Evolutionary conservation across 257 asterid genomes (phyloP).

Genomic region (Nicotiana obtusifolia): DNA sequence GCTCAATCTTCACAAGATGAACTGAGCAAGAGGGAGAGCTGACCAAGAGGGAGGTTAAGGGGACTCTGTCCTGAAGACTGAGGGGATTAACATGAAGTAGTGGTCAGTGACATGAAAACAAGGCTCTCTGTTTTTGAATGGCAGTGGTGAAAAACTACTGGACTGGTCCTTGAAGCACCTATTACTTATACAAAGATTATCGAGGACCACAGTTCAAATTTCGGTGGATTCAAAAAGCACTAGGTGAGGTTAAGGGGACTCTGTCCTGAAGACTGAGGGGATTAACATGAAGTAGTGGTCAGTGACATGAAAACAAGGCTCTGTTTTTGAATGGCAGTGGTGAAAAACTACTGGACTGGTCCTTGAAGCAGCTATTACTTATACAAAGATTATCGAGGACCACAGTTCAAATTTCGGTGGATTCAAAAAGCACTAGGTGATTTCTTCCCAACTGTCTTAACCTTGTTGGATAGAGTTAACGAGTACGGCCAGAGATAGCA

Average conservation of each 20-base stretch:
- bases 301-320: constrained; percentile 4
- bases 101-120: constrained; percentile 6
- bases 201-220: background rate
- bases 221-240: background rate
- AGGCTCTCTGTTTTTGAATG: background rate
- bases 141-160: background rate
- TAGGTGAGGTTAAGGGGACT: too few species aligned
- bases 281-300: background rate
- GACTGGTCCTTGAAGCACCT: background rate
- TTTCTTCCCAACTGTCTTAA: background rate
- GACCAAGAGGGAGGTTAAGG: constrained; percentile 21
- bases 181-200: background rate
- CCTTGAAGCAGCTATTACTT: background rate
- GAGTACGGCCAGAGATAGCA: background rate
- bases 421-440: background rate
- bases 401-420: background rate
- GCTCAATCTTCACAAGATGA: constrained; percentile 26
- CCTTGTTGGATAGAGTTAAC: background rate
- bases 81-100: background rate
- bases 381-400: background rate
- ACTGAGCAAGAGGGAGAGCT: constrained; percentile 24
- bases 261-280: too few species aligned
- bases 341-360: background rate
- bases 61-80: background rate
- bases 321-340: background rate